A percentile compares a stretch with the other conserved stretches of the same genome.
These are phyloP conservation scores for Paracorniculantispora psalliotae DNA, from an alignment of 2,329 filamentous ascomycete genomes.

Conservation along the genomic window DNA sequence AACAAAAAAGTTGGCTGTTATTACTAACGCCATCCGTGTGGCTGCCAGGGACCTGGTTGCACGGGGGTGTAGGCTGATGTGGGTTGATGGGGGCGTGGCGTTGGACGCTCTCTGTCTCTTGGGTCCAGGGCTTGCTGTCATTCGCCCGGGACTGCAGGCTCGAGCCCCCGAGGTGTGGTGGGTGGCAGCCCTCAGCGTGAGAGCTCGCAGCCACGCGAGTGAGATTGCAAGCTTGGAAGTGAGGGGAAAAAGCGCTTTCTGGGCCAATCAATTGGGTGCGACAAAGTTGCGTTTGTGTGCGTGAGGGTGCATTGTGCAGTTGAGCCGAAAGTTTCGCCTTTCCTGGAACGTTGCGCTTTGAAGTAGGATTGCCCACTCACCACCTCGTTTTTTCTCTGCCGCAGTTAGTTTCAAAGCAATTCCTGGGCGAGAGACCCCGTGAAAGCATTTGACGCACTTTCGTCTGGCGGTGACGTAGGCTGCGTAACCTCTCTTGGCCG, in stretches of 20 bases:
- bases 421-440: no score
- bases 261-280: neutral
- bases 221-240: neutral
- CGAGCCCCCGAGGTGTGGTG: neutral
- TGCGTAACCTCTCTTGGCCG: neutral
- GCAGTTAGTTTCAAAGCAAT: no score
- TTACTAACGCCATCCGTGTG: no score
- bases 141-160: neutral
- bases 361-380: no score
- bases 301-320: neutral
- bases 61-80: neutral
- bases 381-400: no score
- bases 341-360: neutral
- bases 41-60: no score
- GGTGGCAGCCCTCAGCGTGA: neutral
- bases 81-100: neutral
- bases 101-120: neutral
- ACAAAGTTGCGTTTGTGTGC: neutral
- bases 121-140: neutral
- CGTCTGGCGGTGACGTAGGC: neutral
- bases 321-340: neutral
- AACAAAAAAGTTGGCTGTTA: no score
- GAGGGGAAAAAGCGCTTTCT: neutral
- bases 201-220: neutral
- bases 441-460: no score